Evolutionary conservation across 108 stramenopile genomes (phyloP).

Genomic region (Nitzschia inconspicua): DNA sequence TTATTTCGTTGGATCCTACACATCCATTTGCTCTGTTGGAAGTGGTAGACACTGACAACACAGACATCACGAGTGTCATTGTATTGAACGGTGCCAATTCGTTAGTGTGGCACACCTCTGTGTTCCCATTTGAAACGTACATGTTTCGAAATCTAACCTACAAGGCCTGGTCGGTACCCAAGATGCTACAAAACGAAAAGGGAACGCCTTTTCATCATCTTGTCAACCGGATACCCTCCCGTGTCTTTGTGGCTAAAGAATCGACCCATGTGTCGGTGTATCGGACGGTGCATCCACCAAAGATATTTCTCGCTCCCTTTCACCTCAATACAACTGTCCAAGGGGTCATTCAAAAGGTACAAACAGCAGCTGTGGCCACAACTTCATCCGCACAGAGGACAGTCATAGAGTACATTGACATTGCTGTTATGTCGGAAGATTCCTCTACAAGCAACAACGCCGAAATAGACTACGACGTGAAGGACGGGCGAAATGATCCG

Average conservation of each 20-base stretch:
- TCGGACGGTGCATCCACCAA: neutral
- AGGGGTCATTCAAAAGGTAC: neutral
- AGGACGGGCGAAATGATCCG: neutral
- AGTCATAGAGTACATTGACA: slow-evolving; percentile 1
- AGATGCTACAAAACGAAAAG: slow-evolving; percentile 18
- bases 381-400: neutral
- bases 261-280: slow-evolving; percentile 34
- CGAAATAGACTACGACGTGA: neutral
- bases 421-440: neutral
- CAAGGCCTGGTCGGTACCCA: slow-evolving; percentile 63
- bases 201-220: slow-evolving; percentile 27
- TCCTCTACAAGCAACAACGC: neutral
- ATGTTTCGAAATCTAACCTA: slow-evolving; percentile 38
- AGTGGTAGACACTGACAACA: slow-evolving; percentile 42
- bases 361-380: neutral
- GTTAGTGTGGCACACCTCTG: slow-evolving; percentile 47
- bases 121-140: slow-evolving; percentile 57
- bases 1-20: slow-evolving; percentile 48
- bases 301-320: slow-evolving; percentile 3
- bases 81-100: slow-evolving; percentile 56
- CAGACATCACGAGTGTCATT: slow-evolving; percentile 36
- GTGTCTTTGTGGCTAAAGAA: slow-evolving; percentile 60
- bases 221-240: slow-evolving; percentile 43
- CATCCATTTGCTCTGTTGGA: slow-evolving; percentile 76
- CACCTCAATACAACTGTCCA: slow-evolving; percentile 3